Evolutionary conservation across 148 eudicot species (phyloP), one percentile per base, ranked within the genome.

Genomic region (Agrostemma githago): DNA sequence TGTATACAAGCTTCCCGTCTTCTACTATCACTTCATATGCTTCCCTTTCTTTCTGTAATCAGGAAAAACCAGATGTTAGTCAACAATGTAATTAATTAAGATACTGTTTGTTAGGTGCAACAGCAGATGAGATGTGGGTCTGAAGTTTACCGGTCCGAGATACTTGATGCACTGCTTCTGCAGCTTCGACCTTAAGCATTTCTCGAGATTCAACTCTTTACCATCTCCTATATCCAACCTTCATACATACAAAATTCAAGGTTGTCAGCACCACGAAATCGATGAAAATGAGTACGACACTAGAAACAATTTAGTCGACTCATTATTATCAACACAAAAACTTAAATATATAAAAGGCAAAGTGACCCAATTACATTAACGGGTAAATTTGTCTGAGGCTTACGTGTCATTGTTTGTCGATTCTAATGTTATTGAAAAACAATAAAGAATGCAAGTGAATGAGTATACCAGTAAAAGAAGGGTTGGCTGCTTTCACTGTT

Each of bases 171-270:
- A 93, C 73, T 93, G 97, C 62, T 84, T 81, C 51, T 89, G 90
- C 48, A 93, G 74, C 51, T 85, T 82, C 20, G 81, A 54, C 74
- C 98, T 88, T 3, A 89, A 75, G 63, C 98, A 93, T 43, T 83
- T 79, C 63, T 85, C 86, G 0, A 91, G 86, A 58, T 87, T 93
- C 65, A 91, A 41, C 83, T 91, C 97, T 83, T 86, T 93, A 39
- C 98, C 98, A 26, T 88, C 84, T 74, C 97, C 97, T 26, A 91
- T 84, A 72, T 93, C 98, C 90, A 93, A 85, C 98, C 98, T 93
- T 63, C 71, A 79, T 41, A 8, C 57, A 56, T 46, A 12, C 43
- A 63, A 20, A 85, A 34, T 68, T 19, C 6, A 76, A 68, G n/a
- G n/a, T n/a, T 39, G 65, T 66, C 58, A 72, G 74, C 8, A 38